phyloP scores from a whole-genome alignment of 208 protist species.

The Trichomonas gallinae region DNA sequence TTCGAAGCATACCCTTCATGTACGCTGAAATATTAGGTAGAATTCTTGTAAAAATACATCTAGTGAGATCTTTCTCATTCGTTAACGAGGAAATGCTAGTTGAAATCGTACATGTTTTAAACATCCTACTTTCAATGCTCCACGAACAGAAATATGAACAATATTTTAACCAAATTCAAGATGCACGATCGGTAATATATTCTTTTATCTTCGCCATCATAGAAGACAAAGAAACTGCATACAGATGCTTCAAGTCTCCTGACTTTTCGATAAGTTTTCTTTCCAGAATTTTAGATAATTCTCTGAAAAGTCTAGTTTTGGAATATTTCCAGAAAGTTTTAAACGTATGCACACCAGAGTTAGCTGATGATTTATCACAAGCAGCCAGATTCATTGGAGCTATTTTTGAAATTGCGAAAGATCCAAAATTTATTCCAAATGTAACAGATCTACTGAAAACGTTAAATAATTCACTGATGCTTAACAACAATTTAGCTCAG shows the following conservation, averaged over 20 bases:
- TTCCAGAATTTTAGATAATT: neutral
- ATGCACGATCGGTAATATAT: neutral
- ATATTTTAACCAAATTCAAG: neutral
- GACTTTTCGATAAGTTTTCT: neutral
- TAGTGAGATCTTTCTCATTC: neutral
- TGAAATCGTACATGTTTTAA: neutral
- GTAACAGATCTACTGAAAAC: neutral
- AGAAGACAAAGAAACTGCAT: neutral
- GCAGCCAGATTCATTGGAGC: neutral
- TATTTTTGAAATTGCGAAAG: neutral
- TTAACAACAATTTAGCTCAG: neutral
- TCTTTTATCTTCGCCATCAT: neutral
- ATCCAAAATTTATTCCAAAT: neutral
- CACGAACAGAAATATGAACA: neutral
- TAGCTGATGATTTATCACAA: neutral
- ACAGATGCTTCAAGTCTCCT: neutral
- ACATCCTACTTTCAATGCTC: neutral
- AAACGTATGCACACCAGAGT: neutral
- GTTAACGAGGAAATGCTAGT: neutral
- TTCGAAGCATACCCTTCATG: neutral
- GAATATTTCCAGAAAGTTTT: neutral
- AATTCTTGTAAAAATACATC: neutral
- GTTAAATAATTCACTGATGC: neutral
- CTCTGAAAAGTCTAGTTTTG: neutral
- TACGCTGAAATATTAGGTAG: neutral